phyloP scores from a whole-genome alignment of 768 basidiomycete species.

The Boletus insuetus region DNA sequence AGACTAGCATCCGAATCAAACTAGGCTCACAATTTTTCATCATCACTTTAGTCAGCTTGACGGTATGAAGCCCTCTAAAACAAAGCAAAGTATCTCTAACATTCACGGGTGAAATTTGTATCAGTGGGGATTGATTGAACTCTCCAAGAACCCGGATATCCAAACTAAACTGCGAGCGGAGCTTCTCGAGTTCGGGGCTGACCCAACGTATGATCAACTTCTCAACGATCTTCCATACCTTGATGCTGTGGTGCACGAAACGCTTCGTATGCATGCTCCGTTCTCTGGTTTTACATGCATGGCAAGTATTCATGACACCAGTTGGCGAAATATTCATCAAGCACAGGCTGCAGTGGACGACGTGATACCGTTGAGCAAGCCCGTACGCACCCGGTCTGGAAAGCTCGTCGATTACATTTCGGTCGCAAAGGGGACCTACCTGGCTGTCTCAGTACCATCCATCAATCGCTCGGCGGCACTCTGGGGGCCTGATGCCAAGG shows the following conservation, averaged over 20 bases:
- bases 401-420: constrained; percentile 37
- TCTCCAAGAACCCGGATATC: constrained; percentile 41
- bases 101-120: background rate
- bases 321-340: background rate
- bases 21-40: background rate
- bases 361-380: constrained; percentile 53
- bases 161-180: constrained; percentile 52
- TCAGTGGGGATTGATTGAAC: constrained; percentile 56
- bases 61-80: background rate
- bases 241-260: constrained; percentile 49
- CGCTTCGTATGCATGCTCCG: constrained; percentile 44
- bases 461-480: constrained; percentile 51
- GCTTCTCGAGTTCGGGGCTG: constrained; percentile 40
- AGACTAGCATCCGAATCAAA: background rate
- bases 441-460: constrained; percentile 42
- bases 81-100: background rate
- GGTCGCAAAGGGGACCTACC: constrained; percentile 45
- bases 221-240: constrained; percentile 51
- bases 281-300: constrained; percentile 23
- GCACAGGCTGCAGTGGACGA: constrained; percentile 52
- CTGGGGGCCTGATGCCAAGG: constrained; percentile 61
- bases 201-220: constrained; percentile 57
- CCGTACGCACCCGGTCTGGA: constrained; percentile 44
- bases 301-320: background rate
- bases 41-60: constrained; percentile 5